phyloP scores from a whole-genome alignment of 805 yeast species.

The Blastobotrys peoriensis region DNA sequence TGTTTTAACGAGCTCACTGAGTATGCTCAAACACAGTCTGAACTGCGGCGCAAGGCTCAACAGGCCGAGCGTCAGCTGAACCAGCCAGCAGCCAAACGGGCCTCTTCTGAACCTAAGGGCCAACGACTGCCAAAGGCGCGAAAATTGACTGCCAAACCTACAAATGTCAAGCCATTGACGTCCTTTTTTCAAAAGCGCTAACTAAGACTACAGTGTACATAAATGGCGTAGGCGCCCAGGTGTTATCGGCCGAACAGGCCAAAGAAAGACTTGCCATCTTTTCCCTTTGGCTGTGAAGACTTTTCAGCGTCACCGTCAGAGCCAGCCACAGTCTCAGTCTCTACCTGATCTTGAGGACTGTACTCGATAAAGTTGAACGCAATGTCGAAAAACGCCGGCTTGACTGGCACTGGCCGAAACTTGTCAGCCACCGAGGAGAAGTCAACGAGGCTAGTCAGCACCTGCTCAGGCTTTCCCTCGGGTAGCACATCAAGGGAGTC shows the following conservation, averaged over 20 bases:
- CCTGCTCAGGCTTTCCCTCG: conserved; percentile 23
- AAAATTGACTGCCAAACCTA: conserved; percentile 6
- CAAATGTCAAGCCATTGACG: conserved; percentile 25
- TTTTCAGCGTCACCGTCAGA: too few relatives aligned
- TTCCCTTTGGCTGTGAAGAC: too few relatives aligned
- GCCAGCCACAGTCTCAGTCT: too few relatives aligned
- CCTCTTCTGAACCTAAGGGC: conserved; percentile 3
- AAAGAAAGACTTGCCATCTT: too few relatives aligned
- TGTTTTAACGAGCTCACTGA: conserved; percentile 22
- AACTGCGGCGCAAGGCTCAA: conserved; percentile 15
- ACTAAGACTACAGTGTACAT: too few relatives aligned
- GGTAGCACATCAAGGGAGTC: conserved; percentile 43
- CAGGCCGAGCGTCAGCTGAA: conserved; percentile 11
- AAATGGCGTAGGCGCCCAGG: too few relatives aligned
- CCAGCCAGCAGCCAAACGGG: conserved; percentile 7
- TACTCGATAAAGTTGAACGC: conserved; percentile 75
- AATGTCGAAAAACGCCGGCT: conserved; percentile 87
- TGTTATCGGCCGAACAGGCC: too few relatives aligned
- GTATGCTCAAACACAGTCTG: conserved; percentile 15
- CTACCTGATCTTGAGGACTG: too few relatives aligned
- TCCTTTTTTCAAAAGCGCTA: conserved; percentile 30
- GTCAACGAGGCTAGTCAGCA: conserved; percentile 27
- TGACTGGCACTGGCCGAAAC: conserved; percentile 62
- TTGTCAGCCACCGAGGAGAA: conserved; percentile 21
- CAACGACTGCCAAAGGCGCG: conserved; percentile 6